Base-by-base conservation (phyloP, 441 rosid genomes). In the Omphalea diandra region DNA sequence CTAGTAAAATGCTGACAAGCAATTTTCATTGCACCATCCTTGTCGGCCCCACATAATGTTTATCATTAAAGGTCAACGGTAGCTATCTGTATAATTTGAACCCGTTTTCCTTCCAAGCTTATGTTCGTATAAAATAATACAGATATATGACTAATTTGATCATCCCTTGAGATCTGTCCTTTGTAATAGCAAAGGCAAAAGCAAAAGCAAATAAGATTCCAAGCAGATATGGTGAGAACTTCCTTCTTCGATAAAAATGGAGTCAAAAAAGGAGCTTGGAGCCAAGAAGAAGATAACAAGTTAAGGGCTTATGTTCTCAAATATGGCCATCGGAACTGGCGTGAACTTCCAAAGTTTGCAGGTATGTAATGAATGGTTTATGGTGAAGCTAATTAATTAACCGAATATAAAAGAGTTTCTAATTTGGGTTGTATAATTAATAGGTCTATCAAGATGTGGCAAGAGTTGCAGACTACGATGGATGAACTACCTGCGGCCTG, bases 401-500 rank as follows among this genome's bases (percentile, higher is more conserved):
- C 27, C 3, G 7, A 12, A 10, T 17, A 20, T 31, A 18, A 6
- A 20, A 27, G 29, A 12, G 1, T 10, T 12, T 38, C 22, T 38
- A n/a, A 14, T 55, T 44, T 49, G 26, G 11, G 55, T 50, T 49
- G n/a, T 32, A n/a, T n/a, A 10, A 35, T 36, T 52, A 2, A 27
- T 79, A 88, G 90, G 90, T 47, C 66, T 88, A 33, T 63, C 80
- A 60, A 83, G 90, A 74, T 77, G 84, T n/a, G 93, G 93, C 24
- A 88, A 88, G 76, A 86, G 93, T 74, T 86, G 90, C 77, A 79
- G 93, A 43, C 75, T 88, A 7, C 67, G 93, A 49, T 88, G 93
- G 93, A 44, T 84, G 56, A 88, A 88, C 56, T 86, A 86, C 67
- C 86, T 88, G 43, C 75, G 82, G 20, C 88, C 94, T 2, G 82